phyloP scores from a whole-genome alignment of 306 rosid genomes.

The Abrus pulchellus region DNA sequence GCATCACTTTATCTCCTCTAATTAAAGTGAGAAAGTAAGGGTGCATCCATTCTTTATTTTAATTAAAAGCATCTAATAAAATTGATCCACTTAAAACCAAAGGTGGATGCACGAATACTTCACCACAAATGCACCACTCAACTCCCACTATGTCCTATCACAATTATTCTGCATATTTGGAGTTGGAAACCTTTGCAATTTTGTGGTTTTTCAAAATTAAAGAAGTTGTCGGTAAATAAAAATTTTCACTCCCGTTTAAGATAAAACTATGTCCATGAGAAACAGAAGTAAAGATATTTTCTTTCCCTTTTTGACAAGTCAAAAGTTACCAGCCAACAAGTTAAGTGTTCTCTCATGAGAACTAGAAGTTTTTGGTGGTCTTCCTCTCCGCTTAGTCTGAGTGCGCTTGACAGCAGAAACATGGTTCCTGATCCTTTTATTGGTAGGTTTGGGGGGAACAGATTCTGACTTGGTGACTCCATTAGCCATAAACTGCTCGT shows the following conservation, averaged over 20 bases:
- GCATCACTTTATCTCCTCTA: not conserved
- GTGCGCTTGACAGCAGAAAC: slow-evolving; percentile 30
- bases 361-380: slow-evolving; percentile 34
- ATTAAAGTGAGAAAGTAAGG: not conserved
- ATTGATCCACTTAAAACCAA: not conserved
- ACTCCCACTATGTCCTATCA: not conserved
- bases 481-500: not conserved
- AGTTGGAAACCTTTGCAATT: not conserved
- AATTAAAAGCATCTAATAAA: not conserved
- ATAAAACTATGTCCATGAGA: slow-evolving; percentile 33
- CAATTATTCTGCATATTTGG: not conserved
- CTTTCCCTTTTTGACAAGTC: slow-evolving; percentile 17
- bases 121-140: not conserved
- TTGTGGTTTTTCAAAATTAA: not conserved
- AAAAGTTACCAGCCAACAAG: slow-evolving; percentile 51
- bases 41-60: not conserved
- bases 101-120: slow-evolving; percentile 1
- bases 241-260: slow-evolving; percentile 12
- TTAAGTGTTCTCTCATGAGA: slow-evolving; percentile 11
- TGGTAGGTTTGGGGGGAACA: not conserved
- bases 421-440: slow-evolving; percentile 33
- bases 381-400: slow-evolving; percentile 47
- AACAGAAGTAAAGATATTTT: not conserved
- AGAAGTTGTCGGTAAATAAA: not conserved
- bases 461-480: not conserved